A percentile compares a stretch with the other conserved stretches of the same genome.
Conservation (phyloP, 2,329 filamentous ascomycete species). For the Venturia aucupariae region DNA sequence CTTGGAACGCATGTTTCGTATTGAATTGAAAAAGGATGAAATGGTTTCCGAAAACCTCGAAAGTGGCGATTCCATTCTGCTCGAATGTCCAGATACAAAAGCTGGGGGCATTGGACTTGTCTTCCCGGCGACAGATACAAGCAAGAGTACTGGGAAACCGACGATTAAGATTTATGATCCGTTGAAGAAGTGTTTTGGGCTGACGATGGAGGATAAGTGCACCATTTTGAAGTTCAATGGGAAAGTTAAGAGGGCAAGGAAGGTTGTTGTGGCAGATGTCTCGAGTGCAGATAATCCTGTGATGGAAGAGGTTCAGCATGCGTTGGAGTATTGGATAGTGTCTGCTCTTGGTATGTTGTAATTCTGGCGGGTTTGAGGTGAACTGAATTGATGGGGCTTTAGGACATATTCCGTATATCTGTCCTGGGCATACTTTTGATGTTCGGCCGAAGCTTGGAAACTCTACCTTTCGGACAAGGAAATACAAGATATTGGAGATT, state of each 20-base stretch:
- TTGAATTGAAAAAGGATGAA: conserved; percentile 11
- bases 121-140: conserved; percentile 46
- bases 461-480: conserved; percentile 47
- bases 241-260: conserved; percentile 44
- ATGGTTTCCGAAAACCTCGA: not conserved
- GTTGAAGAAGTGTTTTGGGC: conserved; percentile 61
- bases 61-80: not conserved
- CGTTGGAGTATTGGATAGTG: not conserved
- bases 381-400: conserved; percentile 1
- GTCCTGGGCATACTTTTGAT: conserved; percentile 62
- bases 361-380: not conserved
- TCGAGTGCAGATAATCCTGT: conserved; percentile 33
- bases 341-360: conserved; percentile 12
- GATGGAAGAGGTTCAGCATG: conserved; percentile 22
- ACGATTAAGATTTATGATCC: conserved; percentile 63
- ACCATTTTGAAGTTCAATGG: conserved; percentile 47
- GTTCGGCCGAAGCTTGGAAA: conserved; percentile 38
- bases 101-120: conserved; percentile 47
- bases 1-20: conserved; percentile 9
- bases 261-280: conserved; percentile 53
- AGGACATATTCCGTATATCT: conserved; percentile 59
- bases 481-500: conserved; percentile 54
- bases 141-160: conserved; percentile 49
- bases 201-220: conserved; percentile 64
- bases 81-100: not conserved